These are phyloP conservation scores for Hortiboletus campestris DNA, from an alignment of 768 basidiomycete genomes.

Conservation along the genomic window DNA sequence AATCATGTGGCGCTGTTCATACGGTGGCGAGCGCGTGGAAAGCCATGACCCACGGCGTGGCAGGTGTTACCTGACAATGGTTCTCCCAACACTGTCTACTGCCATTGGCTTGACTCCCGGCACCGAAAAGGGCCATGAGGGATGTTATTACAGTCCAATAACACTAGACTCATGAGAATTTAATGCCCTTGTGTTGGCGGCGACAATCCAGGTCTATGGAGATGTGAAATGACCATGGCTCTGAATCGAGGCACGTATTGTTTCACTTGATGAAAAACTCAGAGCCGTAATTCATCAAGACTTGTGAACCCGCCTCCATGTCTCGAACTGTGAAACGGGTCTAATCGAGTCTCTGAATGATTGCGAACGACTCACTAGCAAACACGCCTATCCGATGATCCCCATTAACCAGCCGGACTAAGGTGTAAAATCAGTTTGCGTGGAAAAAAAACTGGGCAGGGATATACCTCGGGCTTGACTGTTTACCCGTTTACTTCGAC, in stretches of 20 bases:
- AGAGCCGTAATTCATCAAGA: conserved; percentile 59
- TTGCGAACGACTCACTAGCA: conserved; percentile 11
- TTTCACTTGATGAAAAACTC: conserved; percentile 39
- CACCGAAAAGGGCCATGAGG: not conserved
- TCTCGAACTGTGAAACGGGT: conserved; percentile 32
- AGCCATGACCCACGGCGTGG: not conserved
- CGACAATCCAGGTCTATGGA: not conserved
- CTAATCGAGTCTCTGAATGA: not conserved
- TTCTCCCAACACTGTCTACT: not conserved
- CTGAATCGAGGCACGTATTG: not conserved
- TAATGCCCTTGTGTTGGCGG: not conserved
- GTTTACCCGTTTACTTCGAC: conserved; percentile 34
- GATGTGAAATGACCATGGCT: not conserved
- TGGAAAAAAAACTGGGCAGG: not conserved
- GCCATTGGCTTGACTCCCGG: not conserved
- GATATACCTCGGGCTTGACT: conserved; percentile 45
- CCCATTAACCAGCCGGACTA: conserved; percentile 61
- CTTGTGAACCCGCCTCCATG: conserved; percentile 44
- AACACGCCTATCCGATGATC: conserved; percentile 66
- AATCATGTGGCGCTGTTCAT: not conserved
- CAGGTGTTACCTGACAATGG: not conserved
- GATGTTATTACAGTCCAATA: not conserved
- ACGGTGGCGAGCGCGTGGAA: not conserved
- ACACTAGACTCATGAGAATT: not conserved
- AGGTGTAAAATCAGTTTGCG: conserved; percentile 1